Percentiles rank a stretch among this genome's conserved stretches.
These are phyloP conservation scores for Panellus pusillus DNA, from an alignment of 768 basidiomycete species.

Conservation along the genomic window DNA sequence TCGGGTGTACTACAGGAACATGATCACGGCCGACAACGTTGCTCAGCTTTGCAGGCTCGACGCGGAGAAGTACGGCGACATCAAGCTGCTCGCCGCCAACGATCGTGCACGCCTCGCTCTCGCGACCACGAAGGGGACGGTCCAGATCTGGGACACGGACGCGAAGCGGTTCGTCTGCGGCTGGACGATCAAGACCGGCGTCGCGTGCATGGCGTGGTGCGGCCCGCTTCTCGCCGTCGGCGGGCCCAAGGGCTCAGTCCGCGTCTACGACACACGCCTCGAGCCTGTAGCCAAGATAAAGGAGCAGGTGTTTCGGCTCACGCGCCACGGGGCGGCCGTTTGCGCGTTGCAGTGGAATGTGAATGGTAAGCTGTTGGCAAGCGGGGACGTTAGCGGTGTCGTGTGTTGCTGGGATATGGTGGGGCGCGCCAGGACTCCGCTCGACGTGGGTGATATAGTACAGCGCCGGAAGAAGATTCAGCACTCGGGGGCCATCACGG, in stretches of 20 bases:
- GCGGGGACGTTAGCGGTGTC: slow-evolving; percentile 73
- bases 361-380: slow-evolving; percentile 68
- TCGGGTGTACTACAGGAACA: slow-evolving; percentile 53
- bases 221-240: slow-evolving; percentile 67
- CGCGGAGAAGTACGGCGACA: slow-evolving; percentile 41
- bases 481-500: slow-evolving; percentile 60
- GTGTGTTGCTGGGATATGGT: slow-evolving; percentile 73
- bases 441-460: slow-evolving; percentile 56
- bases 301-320: slow-evolving; percentile 66
- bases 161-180: slow-evolving; percentile 52
- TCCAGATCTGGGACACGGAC: slow-evolving; percentile 75
- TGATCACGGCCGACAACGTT: slow-evolving; percentile 31
- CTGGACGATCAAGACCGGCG: slow-evolving; percentile 54
- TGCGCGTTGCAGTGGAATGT: slow-evolving; percentile 66
- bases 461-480: slow-evolving; percentile 68
- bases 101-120: slow-evolving; percentile 50
- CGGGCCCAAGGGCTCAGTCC: slow-evolving; percentile 66
- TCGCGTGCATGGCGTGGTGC: slow-evolving; percentile 67
- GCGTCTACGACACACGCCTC: slow-evolving; percentile 71
- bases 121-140: slow-evolving; percentile 57
- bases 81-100: slow-evolving; percentile 39
- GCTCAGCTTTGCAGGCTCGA: slow-evolving; percentile 50
- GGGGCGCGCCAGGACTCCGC: slow-evolving; percentile 46
- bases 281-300: slow-evolving; percentile 43
- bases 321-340: slow-evolving; percentile 67